These are phyloP conservation scores for Gliomastix tumulicola DNA, from an alignment of 2,329 filamentous ascomycete species.

Conservation along the genomic window DNA sequence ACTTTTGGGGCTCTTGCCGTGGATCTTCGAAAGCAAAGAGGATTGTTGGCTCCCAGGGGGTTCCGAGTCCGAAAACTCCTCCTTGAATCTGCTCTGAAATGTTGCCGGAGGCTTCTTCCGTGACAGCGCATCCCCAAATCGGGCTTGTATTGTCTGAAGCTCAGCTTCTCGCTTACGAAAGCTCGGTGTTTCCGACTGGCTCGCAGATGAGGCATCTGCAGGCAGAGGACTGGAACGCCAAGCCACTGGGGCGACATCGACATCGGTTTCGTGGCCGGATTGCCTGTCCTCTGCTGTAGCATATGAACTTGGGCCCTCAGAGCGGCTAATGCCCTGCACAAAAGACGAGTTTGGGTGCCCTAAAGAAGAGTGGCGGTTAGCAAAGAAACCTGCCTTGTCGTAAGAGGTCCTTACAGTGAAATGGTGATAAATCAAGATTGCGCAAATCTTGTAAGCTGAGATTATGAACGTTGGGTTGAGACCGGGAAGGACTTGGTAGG, in stretches of 20 bases:
- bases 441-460: constrained; percentile 23
- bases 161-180: constrained; percentile 29
- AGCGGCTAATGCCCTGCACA: constrained; percentile 7
- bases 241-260: background rate
- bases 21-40: too few relatives aligned
- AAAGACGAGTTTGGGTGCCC: too few relatives aligned
- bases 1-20: too few relatives aligned
- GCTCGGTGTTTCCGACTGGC: constrained; percentile 24
- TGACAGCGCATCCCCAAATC: constrained; percentile 26
- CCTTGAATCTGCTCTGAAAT: constrained; percentile 30
- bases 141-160: constrained; percentile 27
- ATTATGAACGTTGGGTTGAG: constrained; percentile 15
- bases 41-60: too few relatives aligned
- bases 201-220: background rate
- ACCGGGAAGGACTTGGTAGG: constrained; percentile 20
- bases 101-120: constrained; percentile 18
- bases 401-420: constrained; percentile 17
- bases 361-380: too few relatives aligned
- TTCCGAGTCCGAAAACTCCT: constrained; percentile 22
- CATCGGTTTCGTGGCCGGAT: too few relatives aligned
- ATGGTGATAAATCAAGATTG: constrained; percentile 24
- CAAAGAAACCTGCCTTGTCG: too few relatives aligned
- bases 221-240: background rate
- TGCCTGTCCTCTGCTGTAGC: constrained; percentile 15
- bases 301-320: constrained; percentile 16